Percentiles rank a stretch among this genome's conserved stretches.
phyloP scores from a whole-genome alignment of 805 yeast species.

The Ogataea corticis region DNA sequence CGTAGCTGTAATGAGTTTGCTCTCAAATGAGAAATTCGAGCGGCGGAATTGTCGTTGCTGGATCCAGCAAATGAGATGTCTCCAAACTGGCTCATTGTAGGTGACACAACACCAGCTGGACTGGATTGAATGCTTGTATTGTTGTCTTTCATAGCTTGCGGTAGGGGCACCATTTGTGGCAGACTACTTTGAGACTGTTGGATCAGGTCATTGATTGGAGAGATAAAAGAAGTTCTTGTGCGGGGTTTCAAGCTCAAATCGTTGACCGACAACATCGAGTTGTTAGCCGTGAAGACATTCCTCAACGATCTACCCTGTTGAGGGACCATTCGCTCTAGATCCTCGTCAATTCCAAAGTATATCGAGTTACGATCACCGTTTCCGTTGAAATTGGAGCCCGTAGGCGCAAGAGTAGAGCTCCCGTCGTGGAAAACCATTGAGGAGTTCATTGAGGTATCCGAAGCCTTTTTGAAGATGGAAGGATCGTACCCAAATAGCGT shows the following conservation, averaged over 20 bases:
- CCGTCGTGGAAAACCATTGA: slow-evolving; percentile 7
- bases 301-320: slow-evolving; percentile 27
- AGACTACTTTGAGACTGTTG: slow-evolving; percentile 10
- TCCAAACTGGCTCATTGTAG: neutral
- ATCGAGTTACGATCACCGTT: slow-evolving; percentile 11
- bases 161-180: slow-evolving; percentile 4
- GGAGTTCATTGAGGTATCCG: slow-evolving; percentile 9
- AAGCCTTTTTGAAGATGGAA: slow-evolving; percentile 12
- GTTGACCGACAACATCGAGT: slow-evolving; percentile 1
- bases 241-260: slow-evolving; percentile 6
- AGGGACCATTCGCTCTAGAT: slow-evolving; percentile 12
- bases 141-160: neutral
- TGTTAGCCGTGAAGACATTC: slow-evolving; percentile 13
- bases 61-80: neutral
- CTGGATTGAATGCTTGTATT: neutral
- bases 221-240: slow-evolving; percentile 26
- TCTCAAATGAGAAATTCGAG: neutral
- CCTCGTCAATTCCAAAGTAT: slow-evolving; percentile 15
- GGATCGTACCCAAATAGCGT: slow-evolving; percentile 12
- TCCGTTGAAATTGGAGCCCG: neutral
- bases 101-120: neutral
- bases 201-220: slow-evolving; percentile 30
- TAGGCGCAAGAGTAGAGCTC: slow-evolving; percentile 6
- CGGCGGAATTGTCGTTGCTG: neutral
- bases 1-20: slow-evolving; percentile 9